Conservation (phyloP, 441 rosid species). For the Croton setiger region DNA sequence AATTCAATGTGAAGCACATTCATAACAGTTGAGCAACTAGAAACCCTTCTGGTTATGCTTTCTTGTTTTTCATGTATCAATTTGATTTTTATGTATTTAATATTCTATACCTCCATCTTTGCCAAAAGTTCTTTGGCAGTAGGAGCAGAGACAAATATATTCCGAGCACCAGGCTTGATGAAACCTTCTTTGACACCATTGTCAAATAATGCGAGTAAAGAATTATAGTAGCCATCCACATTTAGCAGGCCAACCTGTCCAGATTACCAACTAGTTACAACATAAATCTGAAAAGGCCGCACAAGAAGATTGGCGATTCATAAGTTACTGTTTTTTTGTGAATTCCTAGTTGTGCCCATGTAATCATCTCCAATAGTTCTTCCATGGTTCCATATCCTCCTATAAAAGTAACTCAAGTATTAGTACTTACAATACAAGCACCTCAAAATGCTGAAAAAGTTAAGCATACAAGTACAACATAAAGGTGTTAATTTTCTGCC, state of each 20-base stretch:
- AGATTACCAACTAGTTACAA: slow-evolving; percentile 12
- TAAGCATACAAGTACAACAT: neutral
- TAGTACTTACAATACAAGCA: slow-evolving; percentile 8
- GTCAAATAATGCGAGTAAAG: slow-evolving; percentile 76
- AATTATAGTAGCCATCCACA: slow-evolving; percentile 85
- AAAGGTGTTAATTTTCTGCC: slow-evolving; percentile 6
- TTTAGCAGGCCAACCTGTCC: slow-evolving; percentile 87
- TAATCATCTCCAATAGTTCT: slow-evolving; percentile 92
- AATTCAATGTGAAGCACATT: neutral
- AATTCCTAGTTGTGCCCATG: slow-evolving; percentile 98
- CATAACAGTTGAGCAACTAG: neutral
- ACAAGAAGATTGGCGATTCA: slow-evolving; percentile 14
- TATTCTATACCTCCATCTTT: slow-evolving; percentile 73
- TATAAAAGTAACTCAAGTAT: slow-evolving; percentile 26
- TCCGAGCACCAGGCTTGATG: slow-evolving; percentile 79
- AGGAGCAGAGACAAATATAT: slow-evolving; percentile 78
- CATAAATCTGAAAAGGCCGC: slow-evolving; percentile 6
- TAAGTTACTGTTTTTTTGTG: slow-evolving; percentile 79
- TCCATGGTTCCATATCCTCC: slow-evolving; percentile 99
- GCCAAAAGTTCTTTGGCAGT: slow-evolving; percentile 81
- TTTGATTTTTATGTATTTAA: neutral
- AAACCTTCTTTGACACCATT: slow-evolving; percentile 90
- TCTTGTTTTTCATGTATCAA: neutral
- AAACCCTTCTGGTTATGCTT: neutral
- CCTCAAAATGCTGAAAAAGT: slow-evolving; percentile 5